Evolutionary conservation across 2,329 filamentous ascomycete genomes (phyloP).

Genomic region (Didymella exigua): DNA sequence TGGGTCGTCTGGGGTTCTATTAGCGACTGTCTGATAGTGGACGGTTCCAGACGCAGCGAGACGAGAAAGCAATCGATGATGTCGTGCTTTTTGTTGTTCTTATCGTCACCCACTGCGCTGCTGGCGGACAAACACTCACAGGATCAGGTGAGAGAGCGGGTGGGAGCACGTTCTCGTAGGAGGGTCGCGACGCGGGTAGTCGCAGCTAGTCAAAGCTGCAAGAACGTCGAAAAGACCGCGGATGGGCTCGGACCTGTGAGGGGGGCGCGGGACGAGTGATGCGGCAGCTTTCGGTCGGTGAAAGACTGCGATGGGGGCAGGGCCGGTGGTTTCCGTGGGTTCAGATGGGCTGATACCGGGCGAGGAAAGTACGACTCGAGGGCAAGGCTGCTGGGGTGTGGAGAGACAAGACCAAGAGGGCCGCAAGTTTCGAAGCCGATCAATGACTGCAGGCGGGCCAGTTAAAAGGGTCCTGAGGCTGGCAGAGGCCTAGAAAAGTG

Average conservation of each 20-base stretch:
- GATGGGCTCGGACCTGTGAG: conserved; percentile 18
- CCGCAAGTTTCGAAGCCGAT: conserved; percentile 21
- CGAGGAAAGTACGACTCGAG: conserved; percentile 13
- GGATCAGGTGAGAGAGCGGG: conserved; percentile 26
- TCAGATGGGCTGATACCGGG: neutral
- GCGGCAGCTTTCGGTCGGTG: conserved; percentile 22
- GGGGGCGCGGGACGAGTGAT: conserved; percentile 13
- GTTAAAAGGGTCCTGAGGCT: conserved; percentile 42
- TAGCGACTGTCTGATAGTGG: conserved; percentile 18
- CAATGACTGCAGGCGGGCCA: conserved; percentile 29
- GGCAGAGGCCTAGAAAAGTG: conserved; percentile 41
- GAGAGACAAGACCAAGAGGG: conserved; percentile 13
- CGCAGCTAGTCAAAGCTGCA: conserved; percentile 43
- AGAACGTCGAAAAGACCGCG: conserved; percentile 36
- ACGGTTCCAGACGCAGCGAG: conserved; percentile 14
- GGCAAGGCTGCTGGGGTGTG: conserved; percentile 11
- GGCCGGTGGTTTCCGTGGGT: conserved; percentile 41
- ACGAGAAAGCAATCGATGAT: neutral
- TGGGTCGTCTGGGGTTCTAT: conserved; percentile 22
- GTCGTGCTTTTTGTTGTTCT: neutral
- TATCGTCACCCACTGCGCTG: neutral
- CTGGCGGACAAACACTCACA: conserved; percentile 22
- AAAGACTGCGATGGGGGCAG: conserved; percentile 22
- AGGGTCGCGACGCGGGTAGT: conserved; percentile 19
- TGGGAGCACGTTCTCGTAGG: conserved; percentile 21